Evolutionary conservation across 2,329 filamentous ascomycete species (phyloP), one percentile per base, ranked within the genome.

Genomic region (Seiridium cupressi): DNA sequence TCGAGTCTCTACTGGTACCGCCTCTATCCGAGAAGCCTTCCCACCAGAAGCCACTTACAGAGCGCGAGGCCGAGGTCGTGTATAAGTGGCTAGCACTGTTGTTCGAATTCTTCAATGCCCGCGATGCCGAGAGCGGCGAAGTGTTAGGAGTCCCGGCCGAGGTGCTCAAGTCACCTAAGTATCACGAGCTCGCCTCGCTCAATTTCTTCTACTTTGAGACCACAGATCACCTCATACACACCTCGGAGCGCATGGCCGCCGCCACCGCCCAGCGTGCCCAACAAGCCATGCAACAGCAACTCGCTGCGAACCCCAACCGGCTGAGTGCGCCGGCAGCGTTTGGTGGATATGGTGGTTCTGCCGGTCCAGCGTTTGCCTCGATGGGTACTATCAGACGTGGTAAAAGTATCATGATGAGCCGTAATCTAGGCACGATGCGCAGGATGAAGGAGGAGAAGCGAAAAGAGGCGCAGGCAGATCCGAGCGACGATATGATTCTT

Each of bases 191-290:
- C 58, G 92, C 95, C 65, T 94, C 92, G 63, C 85, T 99, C 64
- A 96, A 97, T 79, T 99, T 98, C 83, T 99, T 98, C 82, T 99
- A 99, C 80, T 96, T 95, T 71, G 93, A 98, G 70, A 85, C 90
- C 38, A 96, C 93, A 1, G 91, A 96, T 62, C 93, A 91, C 68
- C 84, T 99, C 10, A 92, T 98, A 68, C 90, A 94, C 55, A 96
- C 92, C n/a, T 97, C 92, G 3, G 95, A 99, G 76, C 87, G 92
- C 59, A 99, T 99, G 91, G 94, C 93, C 3, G 89, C 91, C 2
- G 92, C 93, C 46, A 96, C 90, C 3, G 89, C 90, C 8, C 86
- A 91, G 62, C 86, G 89, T 36, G 82, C 84, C 13, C 90, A 96
- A 70, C 85, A 90, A 67, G 89, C 93, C 69, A 83, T 84, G 34